Conservation (phyloP, 495 filamentous ascomycete genomes). For the Penicillium manginii region DNA sequence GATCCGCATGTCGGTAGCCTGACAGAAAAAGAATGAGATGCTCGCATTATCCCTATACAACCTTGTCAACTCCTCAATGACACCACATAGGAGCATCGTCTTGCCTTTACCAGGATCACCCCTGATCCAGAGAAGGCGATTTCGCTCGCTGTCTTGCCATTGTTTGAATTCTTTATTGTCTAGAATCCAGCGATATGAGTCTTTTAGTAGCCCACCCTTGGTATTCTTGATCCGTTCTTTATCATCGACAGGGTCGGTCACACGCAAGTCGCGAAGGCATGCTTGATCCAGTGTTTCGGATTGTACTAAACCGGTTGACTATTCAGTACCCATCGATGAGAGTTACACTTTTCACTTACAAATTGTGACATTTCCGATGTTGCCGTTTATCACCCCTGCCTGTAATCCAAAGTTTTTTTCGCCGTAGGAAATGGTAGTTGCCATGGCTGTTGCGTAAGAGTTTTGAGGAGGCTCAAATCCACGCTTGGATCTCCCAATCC, state of each 20-base stretch:
- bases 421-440: slow-evolving; percentile 2
- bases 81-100: no score
- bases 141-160: no score
- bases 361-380: slow-evolving; percentile 4
- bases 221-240: slow-evolving; percentile 31
- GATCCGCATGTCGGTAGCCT: no score
- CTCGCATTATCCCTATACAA: no score
- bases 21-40: no score
- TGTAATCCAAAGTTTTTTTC: slow-evolving; percentile 2
- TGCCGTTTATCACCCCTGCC: background rate
- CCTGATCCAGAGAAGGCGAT: no score
- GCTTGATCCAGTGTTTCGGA: slow-evolving; percentile 9
- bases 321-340: background rate
- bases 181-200: no score
- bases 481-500: background rate
- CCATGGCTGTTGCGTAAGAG: background rate
- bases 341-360: background rate
- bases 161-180: no score
- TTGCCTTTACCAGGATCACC: no score
- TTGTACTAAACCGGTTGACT: slow-evolving; percentile 6
- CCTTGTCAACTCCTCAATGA: no score
- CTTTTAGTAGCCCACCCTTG: slow-evolving; percentile 40
- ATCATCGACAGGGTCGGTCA: slow-evolving; percentile 42
- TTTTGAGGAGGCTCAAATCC: no score
- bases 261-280: slow-evolving; percentile 11